Percentiles rank a stretch among this genome's conserved stretches.
Evolutionary conservation across 2,329 filamentous ascomycete genomes (phyloP).

Genomic region (Myriosclerotinia scirpicola): DNA sequence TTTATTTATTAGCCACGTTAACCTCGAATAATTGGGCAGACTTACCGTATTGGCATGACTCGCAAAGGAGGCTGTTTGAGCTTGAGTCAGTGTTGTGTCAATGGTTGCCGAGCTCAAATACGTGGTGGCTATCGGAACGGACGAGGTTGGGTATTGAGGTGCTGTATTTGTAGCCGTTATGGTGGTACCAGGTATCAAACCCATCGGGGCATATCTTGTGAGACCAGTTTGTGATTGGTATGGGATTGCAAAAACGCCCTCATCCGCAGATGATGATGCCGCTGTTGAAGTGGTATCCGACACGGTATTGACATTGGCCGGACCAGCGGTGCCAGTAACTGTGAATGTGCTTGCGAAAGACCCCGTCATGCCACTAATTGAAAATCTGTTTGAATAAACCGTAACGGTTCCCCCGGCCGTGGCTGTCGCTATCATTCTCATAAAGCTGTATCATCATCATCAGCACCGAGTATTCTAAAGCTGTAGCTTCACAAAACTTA

Average conservation of each 20-base stretch:
- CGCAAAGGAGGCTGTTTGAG: conserved; percentile 40
- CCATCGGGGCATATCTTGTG: conserved; percentile 45
- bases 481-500: conserved; percentile 26
- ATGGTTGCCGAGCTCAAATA: conserved; percentile 39
- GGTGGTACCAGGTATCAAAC: conserved; percentile 41
- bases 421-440: conserved; percentile 57
- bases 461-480: background rate
- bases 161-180: conserved; percentile 44
- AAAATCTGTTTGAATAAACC: conserved; percentile 64
- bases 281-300: conserved; percentile 22
- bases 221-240: conserved; percentile 43
- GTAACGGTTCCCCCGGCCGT: conserved; percentile 55
- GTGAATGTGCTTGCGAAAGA: conserved; percentile 47
- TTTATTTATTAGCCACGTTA: conserved; percentile 27
- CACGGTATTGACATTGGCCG: conserved; percentile 34
- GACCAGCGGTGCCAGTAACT: conserved; percentile 44
- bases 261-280: conserved; percentile 24
- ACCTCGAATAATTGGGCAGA: conserved; percentile 1
- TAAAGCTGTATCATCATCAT: conserved; percentile 48
- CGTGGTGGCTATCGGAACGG: conserved; percentile 40
- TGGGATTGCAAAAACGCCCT: conserved; percentile 36
- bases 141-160: conserved; percentile 42
- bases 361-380: conserved; percentile 64
- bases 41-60: conserved; percentile 43
- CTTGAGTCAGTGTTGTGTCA: conserved; percentile 42